Evolutionary conservation across 495 filamentous ascomycete genomes (phyloP).

Genomic region (Beverwykella pulmonaria): DNA sequence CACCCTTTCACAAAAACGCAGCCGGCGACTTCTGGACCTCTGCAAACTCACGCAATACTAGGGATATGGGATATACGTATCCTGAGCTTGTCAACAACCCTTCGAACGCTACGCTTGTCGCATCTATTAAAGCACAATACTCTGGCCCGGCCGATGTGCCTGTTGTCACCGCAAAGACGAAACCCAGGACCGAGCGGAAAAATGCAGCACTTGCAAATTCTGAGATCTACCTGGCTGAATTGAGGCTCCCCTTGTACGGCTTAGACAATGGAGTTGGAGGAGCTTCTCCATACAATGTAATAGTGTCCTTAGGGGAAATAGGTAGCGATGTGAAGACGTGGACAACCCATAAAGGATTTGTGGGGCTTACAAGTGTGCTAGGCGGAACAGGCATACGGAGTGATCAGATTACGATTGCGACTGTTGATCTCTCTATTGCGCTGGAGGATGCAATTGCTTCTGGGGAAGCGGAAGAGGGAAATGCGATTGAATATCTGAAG

Average conservation of each 20-base stretch:
- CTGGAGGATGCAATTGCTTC: conserved; percentile 48
- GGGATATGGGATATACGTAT: conserved; percentile 61
- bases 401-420: conserved; percentile 48
- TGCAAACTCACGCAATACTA: conserved; percentile 35
- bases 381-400: conserved; percentile 24
- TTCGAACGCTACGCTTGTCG: conserved; percentile 12
- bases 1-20: conserved; percentile 49
- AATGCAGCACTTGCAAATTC: background rate
- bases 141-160: conserved; percentile 10
- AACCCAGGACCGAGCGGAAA: background rate
- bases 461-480: conserved; percentile 44
- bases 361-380: conserved; percentile 60
- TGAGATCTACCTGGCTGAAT: conserved; percentile 58
- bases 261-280: conserved; percentile 44
- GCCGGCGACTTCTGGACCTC: conserved; percentile 48
- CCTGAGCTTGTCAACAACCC: conserved; percentile 51
- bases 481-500: conserved; percentile 52
- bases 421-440: conserved; percentile 58
- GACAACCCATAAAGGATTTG: conserved; percentile 49
- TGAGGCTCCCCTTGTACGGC: conserved; percentile 58
- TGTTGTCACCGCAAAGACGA: conserved; percentile 45
- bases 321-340: conserved; percentile 48
- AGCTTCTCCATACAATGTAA: conserved; percentile 54
- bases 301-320: conserved; percentile 60
- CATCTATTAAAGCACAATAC: conserved; percentile 11